Evolutionary conservation across 164 flowering plant species (phyloP).

Genomic region (Malania oleifera): DNA sequence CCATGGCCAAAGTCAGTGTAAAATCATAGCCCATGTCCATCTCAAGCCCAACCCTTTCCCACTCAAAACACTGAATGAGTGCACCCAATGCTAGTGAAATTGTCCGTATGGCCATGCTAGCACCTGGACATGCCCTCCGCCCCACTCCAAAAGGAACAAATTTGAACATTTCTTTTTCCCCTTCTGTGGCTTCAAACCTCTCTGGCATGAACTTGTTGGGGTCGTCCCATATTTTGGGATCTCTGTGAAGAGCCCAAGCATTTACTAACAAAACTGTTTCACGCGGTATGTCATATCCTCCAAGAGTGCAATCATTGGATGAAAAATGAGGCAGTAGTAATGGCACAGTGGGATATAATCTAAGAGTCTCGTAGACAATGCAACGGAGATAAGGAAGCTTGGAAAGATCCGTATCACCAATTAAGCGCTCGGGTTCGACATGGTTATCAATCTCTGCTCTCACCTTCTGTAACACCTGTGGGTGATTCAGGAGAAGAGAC

Average conservation of each 20-base stretch:
- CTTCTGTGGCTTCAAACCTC: slow-evolving; percentile 7
- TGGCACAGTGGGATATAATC: slow-evolving; percentile 1
- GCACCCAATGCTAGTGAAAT: background rate
- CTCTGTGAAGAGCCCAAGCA: background rate
- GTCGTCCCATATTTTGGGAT: slow-evolving; percentile 4
- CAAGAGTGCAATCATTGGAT: background rate
- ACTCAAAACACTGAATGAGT: background rate
- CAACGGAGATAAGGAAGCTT: slow-evolving; percentile 7
- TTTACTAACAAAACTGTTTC: slow-evolving; percentile 5
- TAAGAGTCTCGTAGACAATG: slow-evolving; percentile 7
- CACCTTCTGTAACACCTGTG: slow-evolving; percentile 1
- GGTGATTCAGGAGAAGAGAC: slow-evolving; percentile 9
- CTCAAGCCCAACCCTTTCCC: too few species aligned
- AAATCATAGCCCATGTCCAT: too few species aligned
- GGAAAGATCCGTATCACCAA: background rate
- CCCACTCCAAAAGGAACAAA: too few species aligned
- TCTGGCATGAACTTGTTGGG: slow-evolving; percentile 10
- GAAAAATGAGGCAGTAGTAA: slow-evolving; percentile 9
- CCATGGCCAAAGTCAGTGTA: too few species aligned
- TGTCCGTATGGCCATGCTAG: background rate
- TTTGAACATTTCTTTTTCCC: background rate
- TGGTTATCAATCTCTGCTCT: slow-evolving; percentile 1
- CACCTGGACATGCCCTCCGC: slow-evolving; percentile 2
- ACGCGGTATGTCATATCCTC: slow-evolving; percentile 2
- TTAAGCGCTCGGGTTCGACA: background rate